Evolutionary conservation across 768 basidiomycete genomes (phyloP).

Genomic region (Rhizopogon sp.): DNA sequence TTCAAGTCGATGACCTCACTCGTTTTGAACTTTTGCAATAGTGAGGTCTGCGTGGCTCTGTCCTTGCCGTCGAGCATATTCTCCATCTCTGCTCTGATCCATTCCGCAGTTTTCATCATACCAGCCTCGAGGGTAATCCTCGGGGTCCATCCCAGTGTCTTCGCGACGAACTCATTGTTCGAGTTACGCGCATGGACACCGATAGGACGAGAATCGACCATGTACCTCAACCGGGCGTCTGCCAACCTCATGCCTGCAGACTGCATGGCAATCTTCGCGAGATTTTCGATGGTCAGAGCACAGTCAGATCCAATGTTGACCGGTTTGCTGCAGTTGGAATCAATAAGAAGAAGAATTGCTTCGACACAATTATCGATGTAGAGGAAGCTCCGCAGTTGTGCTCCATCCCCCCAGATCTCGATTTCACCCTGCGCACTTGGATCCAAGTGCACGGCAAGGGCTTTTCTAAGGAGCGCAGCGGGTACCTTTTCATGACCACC

Average conservation of each 20-base stretch:
- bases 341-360: constrained; percentile 40
- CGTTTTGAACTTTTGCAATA: constrained; percentile 19
- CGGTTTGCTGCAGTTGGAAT: constrained; percentile 29
- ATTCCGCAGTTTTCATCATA: constrained; percentile 40
- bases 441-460: constrained; percentile 26
- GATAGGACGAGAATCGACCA: constrained; percentile 26
- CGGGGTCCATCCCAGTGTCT: constrained; percentile 39
- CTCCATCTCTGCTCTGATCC: constrained; percentile 41
- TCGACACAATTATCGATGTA: constrained; percentile 52
- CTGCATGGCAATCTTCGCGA: constrained; percentile 36
- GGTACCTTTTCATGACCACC: constrained; percentile 56
- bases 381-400: constrained; percentile 50
- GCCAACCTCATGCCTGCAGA: constrained; percentile 24
- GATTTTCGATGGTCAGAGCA: constrained; percentile 35
- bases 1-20: constrained; percentile 38
- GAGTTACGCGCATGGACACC: constrained; percentile 51
- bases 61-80: constrained; percentile 7
- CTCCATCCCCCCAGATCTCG: constrained; percentile 57
- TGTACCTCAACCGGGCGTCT: constrained; percentile 23
- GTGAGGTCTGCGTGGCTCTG: constrained; percentile 5
- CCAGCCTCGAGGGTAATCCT: constrained; percentile 37
- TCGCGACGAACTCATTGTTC: constrained; percentile 35
- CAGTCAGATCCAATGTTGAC: constrained; percentile 51
- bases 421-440: constrained; percentile 17
- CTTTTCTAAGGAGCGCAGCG: constrained; percentile 53